Evolutionary conservation across 2,329 filamentous ascomycete genomes (phyloP).

Genomic region (Colletotrichum musicola): DNA sequence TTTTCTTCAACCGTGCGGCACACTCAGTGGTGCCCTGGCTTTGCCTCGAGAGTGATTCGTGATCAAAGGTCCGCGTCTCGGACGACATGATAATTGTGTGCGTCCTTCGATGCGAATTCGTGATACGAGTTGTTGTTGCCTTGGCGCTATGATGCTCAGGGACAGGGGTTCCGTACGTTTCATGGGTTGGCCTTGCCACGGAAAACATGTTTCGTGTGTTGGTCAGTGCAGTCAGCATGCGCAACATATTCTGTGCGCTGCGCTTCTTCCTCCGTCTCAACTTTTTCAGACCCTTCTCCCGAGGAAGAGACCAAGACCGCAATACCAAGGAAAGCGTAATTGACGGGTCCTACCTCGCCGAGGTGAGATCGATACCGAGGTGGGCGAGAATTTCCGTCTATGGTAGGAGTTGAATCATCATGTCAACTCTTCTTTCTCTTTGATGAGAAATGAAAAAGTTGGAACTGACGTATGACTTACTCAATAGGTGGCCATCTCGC

Average conservation of each 20-base stretch:
- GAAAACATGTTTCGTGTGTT: constrained; percentile 34
- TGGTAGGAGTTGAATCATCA: too few species aligned
- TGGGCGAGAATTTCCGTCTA: too few species aligned
- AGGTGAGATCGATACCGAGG: too few species aligned
- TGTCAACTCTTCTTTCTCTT: too few species aligned
- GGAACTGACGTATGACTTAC: too few species aligned
- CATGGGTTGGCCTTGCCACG: constrained; percentile 24
- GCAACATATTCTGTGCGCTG: neutral
- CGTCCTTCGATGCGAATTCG: neutral
- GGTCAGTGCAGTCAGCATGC: constrained; percentile 18
- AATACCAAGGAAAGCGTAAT: too few species aligned
- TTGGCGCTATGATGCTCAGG: constrained; percentile 25
- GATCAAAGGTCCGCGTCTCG: neutral
- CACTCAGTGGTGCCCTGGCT: neutral
- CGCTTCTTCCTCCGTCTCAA: neutral
- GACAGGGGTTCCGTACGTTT: constrained; percentile 18
- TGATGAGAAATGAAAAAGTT: too few species aligned
- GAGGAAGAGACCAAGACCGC: too few species aligned
- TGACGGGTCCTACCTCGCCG: too few species aligned
- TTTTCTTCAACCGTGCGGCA: neutral
- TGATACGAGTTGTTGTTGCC: neutral
- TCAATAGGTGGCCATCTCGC: too few species aligned
- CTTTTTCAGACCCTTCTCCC: too few species aligned
- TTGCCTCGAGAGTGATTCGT: neutral
- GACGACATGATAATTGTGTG: neutral